These are phyloP conservation scores for Quercus glauca DNA, from an alignment of 306 rosid species.

Conservation along the genomic window DNA sequence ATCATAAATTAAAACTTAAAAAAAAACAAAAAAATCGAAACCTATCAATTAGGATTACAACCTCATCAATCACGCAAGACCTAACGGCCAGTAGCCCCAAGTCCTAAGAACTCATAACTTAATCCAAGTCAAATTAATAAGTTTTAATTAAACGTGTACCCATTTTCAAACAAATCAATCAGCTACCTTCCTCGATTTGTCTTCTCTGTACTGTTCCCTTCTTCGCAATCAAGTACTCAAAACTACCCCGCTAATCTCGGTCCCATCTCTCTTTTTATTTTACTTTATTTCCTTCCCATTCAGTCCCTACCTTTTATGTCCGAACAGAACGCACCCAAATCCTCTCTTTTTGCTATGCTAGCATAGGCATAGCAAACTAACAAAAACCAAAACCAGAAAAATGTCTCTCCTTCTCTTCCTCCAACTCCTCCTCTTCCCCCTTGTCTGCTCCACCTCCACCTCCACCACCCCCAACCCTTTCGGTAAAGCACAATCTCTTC, in stretches of 20 bases:
- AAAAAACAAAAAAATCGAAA: too few species aligned
- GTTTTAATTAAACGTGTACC: too few species aligned
- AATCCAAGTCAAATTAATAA: too few species aligned
- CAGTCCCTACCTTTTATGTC: not conserved
- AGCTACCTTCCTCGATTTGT: too few species aligned
- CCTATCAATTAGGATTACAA: too few species aligned
- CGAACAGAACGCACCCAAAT: not conserved
- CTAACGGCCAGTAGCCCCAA: too few species aligned
- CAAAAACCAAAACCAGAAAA: not conserved
- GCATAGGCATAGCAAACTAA: too few species aligned
- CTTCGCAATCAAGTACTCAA: not conserved
- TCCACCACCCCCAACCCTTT: constrained; percentile 27
- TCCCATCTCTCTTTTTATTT: not conserved
- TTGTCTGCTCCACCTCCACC: constrained; percentile 11
- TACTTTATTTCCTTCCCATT: not conserved
- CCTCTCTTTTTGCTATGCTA: too few species aligned
- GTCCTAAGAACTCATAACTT: too few species aligned
- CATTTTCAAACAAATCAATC: too few species aligned
- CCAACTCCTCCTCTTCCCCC: not conserved
- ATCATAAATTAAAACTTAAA: accelerated
- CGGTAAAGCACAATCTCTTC: constrained; percentile 32
- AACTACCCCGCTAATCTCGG: constrained; percentile 54
- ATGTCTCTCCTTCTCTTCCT: constrained; percentile 8
- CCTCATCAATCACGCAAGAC: too few species aligned
- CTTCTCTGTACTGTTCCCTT: not conserved